Evolutionary conservation across 805 yeast genomes (phyloP), one percentile per base, ranked within the genome.

Genomic region (Cyberlindnera xishuangbannaensis): DNA sequence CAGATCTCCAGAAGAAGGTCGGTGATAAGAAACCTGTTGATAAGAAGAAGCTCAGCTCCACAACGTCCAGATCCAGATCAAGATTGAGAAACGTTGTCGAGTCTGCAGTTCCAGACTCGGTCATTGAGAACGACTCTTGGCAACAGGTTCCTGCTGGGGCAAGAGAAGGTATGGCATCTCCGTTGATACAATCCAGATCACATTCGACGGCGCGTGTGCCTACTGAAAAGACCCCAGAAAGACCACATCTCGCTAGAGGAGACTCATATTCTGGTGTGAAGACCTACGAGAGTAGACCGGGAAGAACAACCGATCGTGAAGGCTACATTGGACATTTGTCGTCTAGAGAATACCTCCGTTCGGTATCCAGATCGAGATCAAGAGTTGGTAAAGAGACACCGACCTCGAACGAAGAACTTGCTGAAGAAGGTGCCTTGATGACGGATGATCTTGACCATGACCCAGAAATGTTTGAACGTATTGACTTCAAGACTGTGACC

Each of bases 231-330:
- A 18, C 38, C 4, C 8, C 27, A 12, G 48, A 30, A 9, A 33
- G 31, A 28, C 86, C 87, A 2, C 84, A 80, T 56, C 63, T 82
- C 47, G 88, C 90, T 3, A 66, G 83, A 40, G 92, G 90, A 23
- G 88, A 80, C 43, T 76, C 87, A 2, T 81, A 81, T 51, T 83
- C 78, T 47, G 70, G 72, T 47, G 73, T 76, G 9, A 63, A 67
- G 30, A 33, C 37, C 5, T 40, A 57, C 12, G 70, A 67, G 29
- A 66, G 28, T 15, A 43, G 52, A 39, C 32, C 44, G 3, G 53
- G 54, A 19, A 47, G 55, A 45, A 37, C 30, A 15, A 23, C 44
- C 3, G 34, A 35, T 15, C 50, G 53, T 25, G 64, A 54, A 18
- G 59, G 52, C 24, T 19, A 33, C 5, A n/a, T 41, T 3, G 36